These are phyloP conservation scores for Cornus kousa DNA, from an alignment of 148 eudicot genomes.

Conservation along the genomic window DNA sequence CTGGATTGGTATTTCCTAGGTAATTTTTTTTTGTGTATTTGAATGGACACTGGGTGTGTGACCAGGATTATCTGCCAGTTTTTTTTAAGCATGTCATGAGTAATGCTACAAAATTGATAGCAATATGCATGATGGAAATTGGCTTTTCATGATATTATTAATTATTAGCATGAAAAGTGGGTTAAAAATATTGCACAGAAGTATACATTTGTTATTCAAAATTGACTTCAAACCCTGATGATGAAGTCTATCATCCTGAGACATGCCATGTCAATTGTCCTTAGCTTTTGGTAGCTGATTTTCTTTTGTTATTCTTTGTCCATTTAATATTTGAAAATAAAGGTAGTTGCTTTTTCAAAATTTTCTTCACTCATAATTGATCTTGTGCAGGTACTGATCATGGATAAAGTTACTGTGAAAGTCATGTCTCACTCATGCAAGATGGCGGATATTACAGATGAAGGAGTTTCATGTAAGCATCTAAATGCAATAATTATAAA, in stretches of 20 bases:
- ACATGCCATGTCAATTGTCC: too few relatives aligned
- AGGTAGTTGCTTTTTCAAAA: background rate
- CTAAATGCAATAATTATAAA: background rate
- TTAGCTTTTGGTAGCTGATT: too few relatives aligned
- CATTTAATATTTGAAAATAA: too few relatives aligned
- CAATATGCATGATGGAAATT: background rate
- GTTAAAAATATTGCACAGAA: background rate
- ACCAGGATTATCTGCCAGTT: background rate
- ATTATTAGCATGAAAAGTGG: background rate
- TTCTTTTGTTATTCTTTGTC: too few relatives aligned
- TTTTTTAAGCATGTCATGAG: background rate
- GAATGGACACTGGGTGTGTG: too few relatives aligned
- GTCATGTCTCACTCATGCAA: conserved; percentile 96
- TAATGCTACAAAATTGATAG: background rate
- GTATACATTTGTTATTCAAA: background rate
- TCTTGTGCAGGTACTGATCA: conserved; percentile 74
- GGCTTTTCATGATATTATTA: background rate
- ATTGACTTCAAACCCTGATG: background rate
- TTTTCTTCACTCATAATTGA: background rate
- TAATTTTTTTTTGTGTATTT: too few relatives aligned
- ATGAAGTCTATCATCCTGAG: background rate
- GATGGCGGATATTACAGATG: conserved; percentile 97
- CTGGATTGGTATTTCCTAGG: too few relatives aligned
- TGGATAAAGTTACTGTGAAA: conserved; percentile 96
- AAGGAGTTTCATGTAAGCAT: conserved; percentile 88